phyloP scores from a whole-genome alignment of 2,329 filamentous ascomycete species.

The Lasiodiplodia gonubiensis region DNA sequence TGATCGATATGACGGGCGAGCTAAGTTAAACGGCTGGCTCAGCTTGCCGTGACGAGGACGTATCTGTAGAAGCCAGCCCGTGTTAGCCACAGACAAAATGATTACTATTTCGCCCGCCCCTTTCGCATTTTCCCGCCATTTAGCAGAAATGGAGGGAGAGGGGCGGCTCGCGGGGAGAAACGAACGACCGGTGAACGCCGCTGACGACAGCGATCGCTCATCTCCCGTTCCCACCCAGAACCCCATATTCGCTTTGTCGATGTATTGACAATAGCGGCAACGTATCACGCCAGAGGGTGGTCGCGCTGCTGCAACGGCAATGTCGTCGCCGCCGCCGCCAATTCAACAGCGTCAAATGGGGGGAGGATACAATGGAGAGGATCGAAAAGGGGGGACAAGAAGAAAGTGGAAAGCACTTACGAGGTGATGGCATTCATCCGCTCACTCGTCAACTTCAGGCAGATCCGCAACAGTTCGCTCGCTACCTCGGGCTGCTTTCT shows the following conservation, averaged over 20 bases:
- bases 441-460: constrained; percentile 93
- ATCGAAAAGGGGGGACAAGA: not conserved
- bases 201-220: constrained; percentile 2
- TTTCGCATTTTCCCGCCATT: not conserved
- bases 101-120: not conserved
- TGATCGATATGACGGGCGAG: not conserved
- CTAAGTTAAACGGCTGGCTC: constrained; percentile 22
- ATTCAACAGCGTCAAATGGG: not conserved
- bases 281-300: not conserved
- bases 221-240: not conserved
- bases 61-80: constrained; percentile 36
- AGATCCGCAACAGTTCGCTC: constrained; percentile 81
- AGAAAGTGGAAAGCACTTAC: constrained; percentile 46
- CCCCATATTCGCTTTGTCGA: not conserved
- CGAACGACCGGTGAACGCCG: not conserved
- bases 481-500: constrained; percentile 76
- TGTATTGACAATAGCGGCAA: not conserved
- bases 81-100: constrained; percentile 11
- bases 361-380: not conserved
- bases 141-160: not conserved
- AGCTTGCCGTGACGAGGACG: constrained; percentile 50
- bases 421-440: constrained; percentile 77
- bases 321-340: not conserved
- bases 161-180: not conserved
- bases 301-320: not conserved